phyloP scores from a whole-genome alignment of 2,329 filamentous ascomycete species.

The Trichoderma oligosporum region DNA sequence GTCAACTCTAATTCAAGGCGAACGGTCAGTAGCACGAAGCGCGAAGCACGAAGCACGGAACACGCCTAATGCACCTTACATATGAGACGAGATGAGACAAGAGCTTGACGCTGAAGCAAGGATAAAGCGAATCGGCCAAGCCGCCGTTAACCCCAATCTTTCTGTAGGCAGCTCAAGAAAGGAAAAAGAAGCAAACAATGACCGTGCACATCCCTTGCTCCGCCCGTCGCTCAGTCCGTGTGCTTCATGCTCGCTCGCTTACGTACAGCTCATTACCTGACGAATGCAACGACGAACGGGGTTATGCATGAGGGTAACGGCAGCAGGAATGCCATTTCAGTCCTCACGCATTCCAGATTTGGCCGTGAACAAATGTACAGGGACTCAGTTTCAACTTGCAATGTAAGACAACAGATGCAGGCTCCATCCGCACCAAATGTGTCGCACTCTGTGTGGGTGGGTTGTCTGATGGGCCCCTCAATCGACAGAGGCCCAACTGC shows the following conservation, averaged over 20 bases:
- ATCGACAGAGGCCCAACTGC: conserved; percentile 11
- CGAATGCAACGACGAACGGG: conserved; percentile 14
- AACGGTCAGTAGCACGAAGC: background rate
- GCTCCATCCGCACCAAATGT: conserved; percentile 6
- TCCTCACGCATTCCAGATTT: conserved; percentile 13
- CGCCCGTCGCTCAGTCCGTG: conserved; percentile 4
- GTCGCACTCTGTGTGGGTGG: conserved; percentile 10
- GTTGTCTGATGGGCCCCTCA: conserved; percentile 6
- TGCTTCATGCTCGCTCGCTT: conserved; percentile 1
- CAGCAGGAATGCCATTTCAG: conserved; percentile 16
- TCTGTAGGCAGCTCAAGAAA: background rate
- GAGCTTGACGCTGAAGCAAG: conserved; percentile 12
- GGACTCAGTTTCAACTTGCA: background rate
- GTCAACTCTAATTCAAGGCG: background rate
- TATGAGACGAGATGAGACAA: conserved; percentile 10
- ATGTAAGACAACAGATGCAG: conserved; percentile 14
- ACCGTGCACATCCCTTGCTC: conserved; percentile 12
- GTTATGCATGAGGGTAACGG: conserved; percentile 2
- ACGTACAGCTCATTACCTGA: conserved; percentile 6
- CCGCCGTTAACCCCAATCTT: conserved; percentile 11
- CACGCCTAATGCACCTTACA: conserved; percentile 1
- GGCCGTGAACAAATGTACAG: conserved; percentile 7
- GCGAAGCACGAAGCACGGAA: no score
- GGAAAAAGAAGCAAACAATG: conserved; percentile 14
- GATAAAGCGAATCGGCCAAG: conserved; percentile 9